Base-by-base conservation (phyloP, 2,329 filamentous ascomycete species). In the Chrysoporthe cubensis region DNA sequence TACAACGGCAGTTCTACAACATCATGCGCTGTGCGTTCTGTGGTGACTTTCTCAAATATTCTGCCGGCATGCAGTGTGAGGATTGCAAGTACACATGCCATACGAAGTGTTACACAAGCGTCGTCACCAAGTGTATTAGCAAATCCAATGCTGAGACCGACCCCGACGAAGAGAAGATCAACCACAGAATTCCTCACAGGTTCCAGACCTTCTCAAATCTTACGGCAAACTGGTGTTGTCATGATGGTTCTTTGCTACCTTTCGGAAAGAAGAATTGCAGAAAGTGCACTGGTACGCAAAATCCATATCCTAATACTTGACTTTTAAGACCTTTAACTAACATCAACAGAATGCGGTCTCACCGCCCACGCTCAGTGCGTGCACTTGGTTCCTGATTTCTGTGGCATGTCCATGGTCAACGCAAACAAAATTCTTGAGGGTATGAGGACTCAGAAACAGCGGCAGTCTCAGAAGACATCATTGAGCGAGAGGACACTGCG, bases 11-110 rank as follows among this genome's bases (percentile, higher is more conserved):
- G 79, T 99, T 99, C 80, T 99, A 98, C 89, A 99, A 98, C 85
- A 97, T 99, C 77, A 99, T 99, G 96, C 95, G 96, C 71, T 99
- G 96, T 80, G 96, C 96, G 16, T 89, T 98, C 46, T 99, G 96
- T 78, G 96, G 94, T 69, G 96, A 99, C 73, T 98, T 99, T 76
- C 90, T 99, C 81, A 99, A 98, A 78, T 98, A 98, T 78, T 96
- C 95, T 61, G 93, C 96, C 32, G 96, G 96, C 70, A 99, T 99
- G 95, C 96, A 99, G 82, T 99, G 96, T 80, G 92, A 96, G 72
- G 96, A 99, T 81, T 99, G 96, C 91, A 98, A 98, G 82, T 98
- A 98, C 82, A 98, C 95, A 50, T 99, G 96, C 80, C 96, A 99
- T 80, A 95, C 93, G 75, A 97, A 98, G 81, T 99, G 96, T 78